phyloP scores from a whole-genome alignment of 1,284 basidiomycete species.

The Thecaphora frezii region DNA sequence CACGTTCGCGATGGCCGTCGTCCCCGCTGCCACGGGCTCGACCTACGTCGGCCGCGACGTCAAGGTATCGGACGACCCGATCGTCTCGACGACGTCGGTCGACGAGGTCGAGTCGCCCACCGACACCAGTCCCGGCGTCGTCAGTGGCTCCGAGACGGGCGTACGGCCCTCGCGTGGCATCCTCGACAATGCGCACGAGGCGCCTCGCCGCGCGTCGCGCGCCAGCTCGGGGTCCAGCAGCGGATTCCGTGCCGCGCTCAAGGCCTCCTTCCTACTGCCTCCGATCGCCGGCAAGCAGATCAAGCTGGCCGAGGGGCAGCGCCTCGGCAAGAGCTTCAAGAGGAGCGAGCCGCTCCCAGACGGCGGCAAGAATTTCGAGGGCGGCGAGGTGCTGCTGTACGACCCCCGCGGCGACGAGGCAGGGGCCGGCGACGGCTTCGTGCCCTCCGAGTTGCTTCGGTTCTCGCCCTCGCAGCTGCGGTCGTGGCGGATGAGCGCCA shows the following conservation, averaged over 20 bases:
- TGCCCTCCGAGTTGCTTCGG: constrained; percentile 13
- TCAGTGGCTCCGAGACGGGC: not conserved
- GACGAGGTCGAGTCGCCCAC: not conserved
- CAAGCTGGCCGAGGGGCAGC: constrained; percentile 32
- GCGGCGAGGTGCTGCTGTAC: constrained; percentile 38
- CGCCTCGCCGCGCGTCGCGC: constrained; percentile 14
- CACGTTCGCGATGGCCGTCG: too few relatives aligned
- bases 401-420: constrained; percentile 46
- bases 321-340: constrained; percentile 43
- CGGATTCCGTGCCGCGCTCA: constrained; percentile 34
- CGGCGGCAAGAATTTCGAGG: constrained; percentile 19
- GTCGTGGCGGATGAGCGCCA: constrained; percentile 3
- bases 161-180: constrained; percentile 17
- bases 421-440: constrained; percentile 36
- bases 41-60: too few relatives aligned
- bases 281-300: constrained; percentile 37
- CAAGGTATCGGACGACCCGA: too few relatives aligned
- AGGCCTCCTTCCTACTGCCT: constrained; percentile 41
- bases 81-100: too few relatives aligned
- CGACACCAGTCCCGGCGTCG: not conserved
- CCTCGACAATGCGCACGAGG: constrained; percentile 43
- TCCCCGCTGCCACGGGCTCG: too few relatives aligned
- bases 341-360: constrained; percentile 23
- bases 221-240: constrained; percentile 12
- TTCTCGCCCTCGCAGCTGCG: constrained; percentile 1